Evolutionary conservation across 768 basidiomycete species (phyloP).

Genomic region (Tulasnella sp.): DNA sequence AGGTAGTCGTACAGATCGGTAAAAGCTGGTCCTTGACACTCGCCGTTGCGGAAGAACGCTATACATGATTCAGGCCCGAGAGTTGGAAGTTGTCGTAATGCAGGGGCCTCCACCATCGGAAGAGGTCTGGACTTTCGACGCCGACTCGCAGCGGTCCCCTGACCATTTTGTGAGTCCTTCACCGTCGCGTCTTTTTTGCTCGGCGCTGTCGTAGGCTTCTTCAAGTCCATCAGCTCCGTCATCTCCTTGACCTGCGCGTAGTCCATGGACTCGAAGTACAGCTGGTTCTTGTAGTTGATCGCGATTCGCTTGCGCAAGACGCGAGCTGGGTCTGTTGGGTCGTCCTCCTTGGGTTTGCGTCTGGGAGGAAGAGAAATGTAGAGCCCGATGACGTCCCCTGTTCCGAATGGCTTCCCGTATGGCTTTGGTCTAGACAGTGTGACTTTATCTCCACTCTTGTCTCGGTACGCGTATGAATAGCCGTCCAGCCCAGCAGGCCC

Average conservation of each 20-base stretch:
- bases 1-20: conserved; percentile 87
- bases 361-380: conserved; percentile 84
- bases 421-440: conserved; percentile 77
- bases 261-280: conserved; percentile 93
- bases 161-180: conserved; percentile 46
- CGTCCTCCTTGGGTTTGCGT: conserved; percentile 59
- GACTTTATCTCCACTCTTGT: conserved; percentile 91
- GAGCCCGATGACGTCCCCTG: conserved; percentile 92
- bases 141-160: conserved; percentile 57
- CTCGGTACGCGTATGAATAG: conserved; percentile 89
- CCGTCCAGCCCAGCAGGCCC: conserved; percentile 92
- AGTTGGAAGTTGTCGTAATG: conserved; percentile 66
- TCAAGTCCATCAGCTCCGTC: conserved; percentile 77
- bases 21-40: conserved; percentile 81
- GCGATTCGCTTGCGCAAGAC: conserved; percentile 88
- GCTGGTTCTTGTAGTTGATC: conserved; percentile 95
- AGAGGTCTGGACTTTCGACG: conserved; percentile 41
- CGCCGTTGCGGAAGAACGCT: conserved; percentile 91
- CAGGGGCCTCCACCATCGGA: conserved; percentile 40
- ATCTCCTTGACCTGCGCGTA: conserved; percentile 91
- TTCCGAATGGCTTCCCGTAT: conserved; percentile 72
- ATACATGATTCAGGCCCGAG: conserved; percentile 69
- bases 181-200: conserved; percentile 68
- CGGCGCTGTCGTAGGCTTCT: conserved; percentile 47
- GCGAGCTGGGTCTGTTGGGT: conserved; percentile 78